phyloP scores from a whole-genome alignment of 2,329 filamentous ascomycete species.

The Colletotrichum sp. region DNA sequence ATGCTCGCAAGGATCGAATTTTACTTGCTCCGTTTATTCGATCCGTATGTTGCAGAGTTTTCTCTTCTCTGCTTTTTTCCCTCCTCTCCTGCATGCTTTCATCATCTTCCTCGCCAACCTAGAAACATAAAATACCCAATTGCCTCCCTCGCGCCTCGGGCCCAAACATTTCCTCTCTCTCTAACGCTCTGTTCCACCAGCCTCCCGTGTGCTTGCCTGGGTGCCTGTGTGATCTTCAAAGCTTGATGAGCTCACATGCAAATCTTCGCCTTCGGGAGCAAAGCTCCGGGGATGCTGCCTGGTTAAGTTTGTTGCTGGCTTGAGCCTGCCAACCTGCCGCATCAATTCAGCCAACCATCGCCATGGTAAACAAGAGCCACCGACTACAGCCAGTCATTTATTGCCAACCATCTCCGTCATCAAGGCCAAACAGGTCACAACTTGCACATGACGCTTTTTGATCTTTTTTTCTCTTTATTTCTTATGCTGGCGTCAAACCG shows the following conservation, averaged over 20 bases:
- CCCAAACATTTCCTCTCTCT: not conserved
- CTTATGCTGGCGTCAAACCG: constrained; percentile 10
- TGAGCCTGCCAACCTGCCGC: not conserved
- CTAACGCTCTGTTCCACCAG: not conserved
- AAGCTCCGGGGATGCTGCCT: constrained; percentile 6
- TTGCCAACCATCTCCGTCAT: not conserved
- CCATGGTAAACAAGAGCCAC: not conserved
- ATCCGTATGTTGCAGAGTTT: constrained; percentile 21
- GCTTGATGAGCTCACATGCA: constrained; percentile 21
- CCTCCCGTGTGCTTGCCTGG: not conserved
- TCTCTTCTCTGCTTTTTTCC: not conserved
- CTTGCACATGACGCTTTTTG: not conserved
- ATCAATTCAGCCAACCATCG: not conserved
- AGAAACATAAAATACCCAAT: constrained; percentile 8
- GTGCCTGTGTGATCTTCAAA: constrained; percentile 18
- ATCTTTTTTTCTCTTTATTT: constrained; percentile 15
- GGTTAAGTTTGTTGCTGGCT: constrained; percentile 15
- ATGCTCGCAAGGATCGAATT: constrained; percentile 15
- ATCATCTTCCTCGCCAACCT: not conserved
- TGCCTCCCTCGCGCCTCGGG: not conserved
- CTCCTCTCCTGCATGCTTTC: not conserved
- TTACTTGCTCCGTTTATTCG: constrained; percentile 16
- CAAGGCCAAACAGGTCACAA: constrained; percentile 8
- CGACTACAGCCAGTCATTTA: not conserved
- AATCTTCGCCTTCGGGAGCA: constrained; percentile 17